Evolutionary conservation across 352 stramenopile genomes (phyloP), one percentile per base, ranked within the genome.

Genomic region (Phytophthora sp.): DNA sequence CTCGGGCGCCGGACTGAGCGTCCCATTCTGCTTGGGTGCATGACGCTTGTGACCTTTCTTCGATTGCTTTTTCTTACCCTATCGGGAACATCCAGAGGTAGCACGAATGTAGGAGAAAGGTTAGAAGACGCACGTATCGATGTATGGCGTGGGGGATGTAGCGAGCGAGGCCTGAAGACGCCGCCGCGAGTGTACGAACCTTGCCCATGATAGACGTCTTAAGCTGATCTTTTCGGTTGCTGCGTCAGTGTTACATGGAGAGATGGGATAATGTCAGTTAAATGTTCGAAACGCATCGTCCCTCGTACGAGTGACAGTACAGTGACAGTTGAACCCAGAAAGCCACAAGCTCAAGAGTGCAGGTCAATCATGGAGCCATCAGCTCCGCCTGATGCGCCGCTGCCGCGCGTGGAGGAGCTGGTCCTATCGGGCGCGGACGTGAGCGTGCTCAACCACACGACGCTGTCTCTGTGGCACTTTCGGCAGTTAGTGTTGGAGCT

Each of bases 381-480:
- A 31, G 46, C 56, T 46, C 38, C 49, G 21, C 41, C 44, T n/a
- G 15, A 26, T 27, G 27, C 46, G 35, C 16, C 41, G 35, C n/a
- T n/a, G n/a, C 75, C 63, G 35, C 66, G 60, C 41, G 68, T 91
- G 46, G 69, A 86, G 52, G 73, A 83, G 70, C 65, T 90, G 46
- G 55, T 90, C 59, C 74, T 94, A 33, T 67, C 62, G n/a, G 79
- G 78, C 49, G 57, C 62, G 27, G 84, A 94, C 68, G 69, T 94
- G 42, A 79, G 62, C 31, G 80, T 90, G 50, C 73, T 94, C 53
- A 90, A 93, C 69, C 84, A 83, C 50, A 76, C 82, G 69, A 85
- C 79, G 42, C 71, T 94, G 12, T 91, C 86, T 31, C 77, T 93
- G 16, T 94, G 86, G 86, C 86, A 94, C 69, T 89, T 91, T 62